phyloP scores from a whole-genome alignment of 257 asterid species.

The Haberlea rhodopensis region DNA sequence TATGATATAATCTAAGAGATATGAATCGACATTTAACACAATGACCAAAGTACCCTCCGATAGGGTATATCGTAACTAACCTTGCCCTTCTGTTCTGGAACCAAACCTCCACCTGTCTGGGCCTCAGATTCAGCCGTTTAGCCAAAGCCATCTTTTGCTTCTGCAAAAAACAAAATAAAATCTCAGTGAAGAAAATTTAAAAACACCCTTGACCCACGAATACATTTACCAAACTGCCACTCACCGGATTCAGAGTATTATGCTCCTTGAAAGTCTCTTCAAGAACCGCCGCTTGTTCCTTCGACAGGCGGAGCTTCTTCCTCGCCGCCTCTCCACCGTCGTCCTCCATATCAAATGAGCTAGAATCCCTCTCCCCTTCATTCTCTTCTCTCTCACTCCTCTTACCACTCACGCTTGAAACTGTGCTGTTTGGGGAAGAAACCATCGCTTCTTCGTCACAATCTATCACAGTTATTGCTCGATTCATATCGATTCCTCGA shows the following conservation, averaged over 20 bases:
- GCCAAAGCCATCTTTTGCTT: constrained; percentile 89
- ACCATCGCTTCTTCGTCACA: constrained; percentile 58
- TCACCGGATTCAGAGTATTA: constrained; percentile 84
- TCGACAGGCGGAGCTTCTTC: constrained; percentile 90
- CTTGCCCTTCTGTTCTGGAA: constrained; percentile 98
- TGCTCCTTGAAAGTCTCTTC: constrained; percentile 94
- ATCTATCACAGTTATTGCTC: constrained; percentile 41
- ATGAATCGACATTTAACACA: background rate
- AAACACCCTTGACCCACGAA: constrained; percentile 25
- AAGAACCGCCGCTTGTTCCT: constrained; percentile 87
- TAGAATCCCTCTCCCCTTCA: constrained; percentile 70
- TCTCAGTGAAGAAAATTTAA: background rate
- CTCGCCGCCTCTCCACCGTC: constrained; percentile 70
- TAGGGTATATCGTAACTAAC: constrained; percentile 40
- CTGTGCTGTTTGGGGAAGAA: constrained; percentile 93
- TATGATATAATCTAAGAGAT: too few species aligned
- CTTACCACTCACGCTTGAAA: constrained; percentile 90
- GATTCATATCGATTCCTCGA: constrained; percentile 75
- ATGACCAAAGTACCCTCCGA: constrained; percentile 33
- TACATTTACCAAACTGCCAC: constrained; percentile 31
- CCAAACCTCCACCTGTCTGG: constrained; percentile 99
- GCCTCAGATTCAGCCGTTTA: constrained; percentile 73
- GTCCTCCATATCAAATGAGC: constrained; percentile 71
- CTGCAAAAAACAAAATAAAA: constrained; percentile 37
- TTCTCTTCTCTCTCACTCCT: constrained; percentile 79